These are phyloP conservation scores for Eucalyptus caleyi DNA, from an alignment of 345 rosid genomes.

Conservation along the genomic window DNA sequence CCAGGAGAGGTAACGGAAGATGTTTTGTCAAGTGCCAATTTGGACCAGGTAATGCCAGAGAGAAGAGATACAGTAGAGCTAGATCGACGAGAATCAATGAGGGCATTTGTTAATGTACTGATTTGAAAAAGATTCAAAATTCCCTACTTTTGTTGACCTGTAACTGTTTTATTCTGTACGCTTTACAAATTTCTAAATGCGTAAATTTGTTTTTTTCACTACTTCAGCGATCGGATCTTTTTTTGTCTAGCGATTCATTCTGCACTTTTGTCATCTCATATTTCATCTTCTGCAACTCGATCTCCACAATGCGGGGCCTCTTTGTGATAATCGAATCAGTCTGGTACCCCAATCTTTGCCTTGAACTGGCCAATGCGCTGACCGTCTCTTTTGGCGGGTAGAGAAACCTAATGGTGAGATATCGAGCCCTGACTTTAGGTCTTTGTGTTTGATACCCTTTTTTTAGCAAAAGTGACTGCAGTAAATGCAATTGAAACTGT, in stretches of 20 bases:
- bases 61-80: neutral
- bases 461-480: neutral
- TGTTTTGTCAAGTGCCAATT: neutral
- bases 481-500: neutral
- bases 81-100: neutral
- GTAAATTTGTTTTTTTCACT: neutral
- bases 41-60: neutral
- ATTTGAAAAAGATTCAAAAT: neutral
- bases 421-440: neutral
- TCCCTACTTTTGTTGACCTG: neutral
- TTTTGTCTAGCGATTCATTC: neutral
- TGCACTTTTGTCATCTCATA: neutral
- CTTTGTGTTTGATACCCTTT: neutral
- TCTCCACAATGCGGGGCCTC: neutral
- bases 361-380: neutral
- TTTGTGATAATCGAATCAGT: neutral
- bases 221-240: neutral
- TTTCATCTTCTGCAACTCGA: neutral
- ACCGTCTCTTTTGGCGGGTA: neutral
- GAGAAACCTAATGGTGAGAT: neutral
- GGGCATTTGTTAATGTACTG: neutral
- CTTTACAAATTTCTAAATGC: neutral
- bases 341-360: neutral
- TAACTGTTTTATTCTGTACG: neutral
- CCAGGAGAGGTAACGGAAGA: neutral